Conservation (phyloP, 805 yeast genomes). For the Ogataea dorogensis region DNA sequence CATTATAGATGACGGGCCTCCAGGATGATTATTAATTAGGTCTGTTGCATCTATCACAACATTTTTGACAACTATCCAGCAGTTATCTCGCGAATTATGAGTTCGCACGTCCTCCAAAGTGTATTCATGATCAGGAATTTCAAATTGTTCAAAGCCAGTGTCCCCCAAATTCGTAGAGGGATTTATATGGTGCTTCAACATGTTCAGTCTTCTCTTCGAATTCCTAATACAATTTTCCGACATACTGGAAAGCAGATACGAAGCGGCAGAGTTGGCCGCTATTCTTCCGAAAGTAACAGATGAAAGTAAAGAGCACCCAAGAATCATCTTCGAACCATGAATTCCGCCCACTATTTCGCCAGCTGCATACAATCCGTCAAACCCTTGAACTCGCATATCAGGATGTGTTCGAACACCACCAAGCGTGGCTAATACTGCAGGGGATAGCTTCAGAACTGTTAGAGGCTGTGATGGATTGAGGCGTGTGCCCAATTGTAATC, state of each 20-base stretch:
- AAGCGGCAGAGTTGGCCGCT: constrained; percentile 43
- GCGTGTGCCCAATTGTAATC: too few relatives aligned
- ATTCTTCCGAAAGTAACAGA: constrained; percentile 61
- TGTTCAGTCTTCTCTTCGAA: constrained; percentile 11
- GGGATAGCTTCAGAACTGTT: constrained; percentile 11
- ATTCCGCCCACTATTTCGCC: constrained; percentile 72
- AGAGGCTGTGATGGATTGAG: too few relatives aligned
- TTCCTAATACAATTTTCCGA: neutral
- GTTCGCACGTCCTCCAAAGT: constrained; percentile 45
- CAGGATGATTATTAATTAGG: constrained; percentile 55
- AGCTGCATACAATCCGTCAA: constrained; percentile 52
- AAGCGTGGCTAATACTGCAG: constrained; percentile 30
- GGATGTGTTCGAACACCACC: constrained; percentile 61
- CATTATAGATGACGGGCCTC: constrained; percentile 71
- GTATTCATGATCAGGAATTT: constrained; percentile 48
- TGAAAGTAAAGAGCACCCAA: constrained; percentile 56
- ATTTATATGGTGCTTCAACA: constrained; percentile 11
- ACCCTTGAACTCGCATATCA: constrained; percentile 26
- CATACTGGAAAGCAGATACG: constrained; percentile 23
- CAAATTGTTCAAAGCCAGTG: constrained; percentile 22
- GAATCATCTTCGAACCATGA: constrained; percentile 62
- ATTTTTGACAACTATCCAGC: constrained; percentile 55
- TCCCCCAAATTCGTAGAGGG: constrained; percentile 2
- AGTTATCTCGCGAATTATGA: constrained; percentile 45
- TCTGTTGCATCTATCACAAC: constrained; percentile 49